Conservation (phyloP, 768 basidiomycete species). For the Suillus lakei region DNA sequence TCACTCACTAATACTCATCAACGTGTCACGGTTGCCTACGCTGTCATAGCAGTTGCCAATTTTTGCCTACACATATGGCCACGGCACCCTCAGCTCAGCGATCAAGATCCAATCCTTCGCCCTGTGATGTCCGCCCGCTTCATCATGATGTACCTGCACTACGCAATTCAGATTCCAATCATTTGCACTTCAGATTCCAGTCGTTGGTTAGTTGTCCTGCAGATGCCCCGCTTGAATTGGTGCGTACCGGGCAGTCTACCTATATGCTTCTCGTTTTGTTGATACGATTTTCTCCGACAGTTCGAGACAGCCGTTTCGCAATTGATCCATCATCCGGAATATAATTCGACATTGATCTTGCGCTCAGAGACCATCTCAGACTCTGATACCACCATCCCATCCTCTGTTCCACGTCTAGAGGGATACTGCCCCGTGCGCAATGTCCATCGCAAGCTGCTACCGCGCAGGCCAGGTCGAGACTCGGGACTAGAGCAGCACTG, state of each 20-base stretch:
- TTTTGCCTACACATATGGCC: conserved; percentile 32
- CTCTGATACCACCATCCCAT: conserved; percentile 33
- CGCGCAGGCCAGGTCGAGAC: conserved; percentile 81
- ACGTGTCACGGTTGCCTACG: too few species aligned
- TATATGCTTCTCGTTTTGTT: neutral
- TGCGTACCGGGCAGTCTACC: conserved; percentile 30
- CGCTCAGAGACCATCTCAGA: conserved; percentile 73
- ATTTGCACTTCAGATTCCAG: neutral
- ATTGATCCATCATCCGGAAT: conserved; percentile 87
- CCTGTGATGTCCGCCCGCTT: conserved; percentile 6
- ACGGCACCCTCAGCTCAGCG: conserved; percentile 14
- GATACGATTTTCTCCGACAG: conserved; percentile 41
- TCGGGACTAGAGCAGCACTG: conserved; percentile 75
- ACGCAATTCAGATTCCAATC: neutral
- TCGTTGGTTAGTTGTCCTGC: conserved; percentile 48
- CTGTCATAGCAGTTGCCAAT: neutral
- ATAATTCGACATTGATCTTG: conserved; percentile 89
- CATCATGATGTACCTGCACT: neutral
- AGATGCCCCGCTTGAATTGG: conserved; percentile 47
- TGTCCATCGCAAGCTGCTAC: conserved; percentile 72
- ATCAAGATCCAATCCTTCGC: conserved; percentile 29
- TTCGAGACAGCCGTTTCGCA: conserved; percentile 76
- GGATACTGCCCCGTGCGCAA: conserved; percentile 49
- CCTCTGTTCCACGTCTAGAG: conserved; percentile 40
- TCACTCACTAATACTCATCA: too few species aligned